phyloP scores from a whole-genome alignment of 768 basidiomycete genomes.

The Serendipita sp. region DNA sequence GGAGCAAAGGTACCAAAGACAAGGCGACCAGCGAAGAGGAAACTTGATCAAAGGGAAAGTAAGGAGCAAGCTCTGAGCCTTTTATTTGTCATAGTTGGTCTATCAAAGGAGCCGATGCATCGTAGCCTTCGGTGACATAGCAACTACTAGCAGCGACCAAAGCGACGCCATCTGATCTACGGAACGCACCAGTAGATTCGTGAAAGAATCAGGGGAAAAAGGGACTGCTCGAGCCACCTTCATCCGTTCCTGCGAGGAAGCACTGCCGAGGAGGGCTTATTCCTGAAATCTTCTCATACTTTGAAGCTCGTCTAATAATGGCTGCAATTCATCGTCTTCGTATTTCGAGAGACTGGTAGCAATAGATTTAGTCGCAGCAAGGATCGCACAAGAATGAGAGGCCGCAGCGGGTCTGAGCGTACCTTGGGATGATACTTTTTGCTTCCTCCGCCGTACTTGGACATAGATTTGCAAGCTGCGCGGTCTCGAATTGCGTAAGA shows the following conservation, averaged over 20 bases:
- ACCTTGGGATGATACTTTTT: constrained; percentile 85
- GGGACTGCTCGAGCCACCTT: too few species aligned
- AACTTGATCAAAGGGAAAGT: too few species aligned
- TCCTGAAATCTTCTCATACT: constrained; percentile 83
- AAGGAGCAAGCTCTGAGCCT: too few species aligned
- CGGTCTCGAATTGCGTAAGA: constrained; percentile 79
- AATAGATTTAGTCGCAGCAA: background rate
- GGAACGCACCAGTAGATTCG: background rate
- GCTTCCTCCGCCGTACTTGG: constrained; percentile 81
- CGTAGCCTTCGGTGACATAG: too few species aligned
- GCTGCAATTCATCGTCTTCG: constrained; percentile 74
- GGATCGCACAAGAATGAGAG: background rate
- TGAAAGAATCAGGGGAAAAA: too few species aligned
- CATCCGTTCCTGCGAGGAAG: too few species aligned
- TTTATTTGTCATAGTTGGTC: too few species aligned
- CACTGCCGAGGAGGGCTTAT: constrained; percentile 19
- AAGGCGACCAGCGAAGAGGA: too few species aligned
- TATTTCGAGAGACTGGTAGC: constrained; percentile 57
- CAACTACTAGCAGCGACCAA: too few species aligned
- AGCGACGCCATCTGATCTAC: background rate
- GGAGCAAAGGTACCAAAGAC: too few species aligned
- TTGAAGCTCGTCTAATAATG: constrained; percentile 72
- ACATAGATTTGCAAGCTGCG: constrained; percentile 82
- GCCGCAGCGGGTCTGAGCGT: constrained; percentile 8
- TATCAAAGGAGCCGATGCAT: too few species aligned